A percentile compares a stretch with the other conserved stretches of the same genome.
These are phyloP conservation scores for Xerocomellus chrysenteron DNA, from an alignment of 768 basidiomycete species.

Conservation along the genomic window DNA sequence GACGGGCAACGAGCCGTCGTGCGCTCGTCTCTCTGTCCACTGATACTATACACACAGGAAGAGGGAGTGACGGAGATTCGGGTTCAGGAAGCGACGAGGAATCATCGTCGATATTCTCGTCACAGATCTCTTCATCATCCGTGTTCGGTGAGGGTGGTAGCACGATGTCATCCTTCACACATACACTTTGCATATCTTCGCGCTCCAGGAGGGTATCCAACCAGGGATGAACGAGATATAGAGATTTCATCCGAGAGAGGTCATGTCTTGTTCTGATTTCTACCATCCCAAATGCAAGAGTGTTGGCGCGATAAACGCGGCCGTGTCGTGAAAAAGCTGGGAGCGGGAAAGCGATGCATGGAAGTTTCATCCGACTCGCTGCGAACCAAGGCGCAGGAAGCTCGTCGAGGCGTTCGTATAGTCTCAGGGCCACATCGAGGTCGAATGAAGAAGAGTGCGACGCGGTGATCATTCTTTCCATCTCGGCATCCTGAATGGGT, in stretches of 20 bases:
- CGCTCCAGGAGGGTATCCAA: neutral
- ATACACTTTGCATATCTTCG: neutral
- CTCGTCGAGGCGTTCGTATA: neutral
- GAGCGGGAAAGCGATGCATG: neutral
- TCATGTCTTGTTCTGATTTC: neutral
- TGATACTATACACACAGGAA: neutral
- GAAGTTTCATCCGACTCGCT: neutral
- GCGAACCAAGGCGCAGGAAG: neutral
- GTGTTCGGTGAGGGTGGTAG: too few species aligned
- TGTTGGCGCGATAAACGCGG: neutral
- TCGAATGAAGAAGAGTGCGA: neutral
- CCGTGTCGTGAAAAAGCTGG: neutral
- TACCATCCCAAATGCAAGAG: neutral
- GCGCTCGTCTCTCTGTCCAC: neutral
- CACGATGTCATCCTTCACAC: neutral
- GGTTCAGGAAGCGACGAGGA: too few species aligned
- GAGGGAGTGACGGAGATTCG: too few species aligned
- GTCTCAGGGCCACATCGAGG: neutral
- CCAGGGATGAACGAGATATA: neutral
- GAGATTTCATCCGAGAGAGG: neutral
- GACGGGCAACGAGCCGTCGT: neutral
- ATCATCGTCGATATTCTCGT: too few species aligned
- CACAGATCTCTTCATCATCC: too few species aligned
- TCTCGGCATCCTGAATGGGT: neutral
- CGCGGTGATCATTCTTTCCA: neutral